Base-by-base conservation (phyloP, 371 early-diverging fungal species). In the Saksenaea oblongispora region DNA sequence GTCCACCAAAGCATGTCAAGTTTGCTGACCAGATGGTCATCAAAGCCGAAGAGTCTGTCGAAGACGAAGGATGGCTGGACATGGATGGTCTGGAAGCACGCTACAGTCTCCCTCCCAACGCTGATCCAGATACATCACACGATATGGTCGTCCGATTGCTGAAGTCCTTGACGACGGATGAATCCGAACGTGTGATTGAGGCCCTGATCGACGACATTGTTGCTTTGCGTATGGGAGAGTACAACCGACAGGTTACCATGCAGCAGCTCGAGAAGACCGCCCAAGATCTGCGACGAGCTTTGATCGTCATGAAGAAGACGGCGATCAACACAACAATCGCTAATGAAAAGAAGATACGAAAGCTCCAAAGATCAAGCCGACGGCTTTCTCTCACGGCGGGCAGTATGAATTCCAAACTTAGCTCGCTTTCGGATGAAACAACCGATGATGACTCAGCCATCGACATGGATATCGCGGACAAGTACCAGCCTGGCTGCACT, bases 131-230 rank as follows among this genome's bases (percentile, higher is more conserved):
- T 8, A 72, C 74, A 13, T 73, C 80, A 14, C 82, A 80, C 26
- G 84, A 82, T 34, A 74, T 70, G 70, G 84, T 87, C 3, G 65
- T 87, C 22, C 75, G 78, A 24, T 70, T 93, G 31, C 65, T 93
- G 42, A 79, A 80, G 53, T 79, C 87, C 1, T 61, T 93, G 59
- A 83, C 87, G 18, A 64, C 75, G 17, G 60, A 72, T 27, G 94
- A 95, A 71, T 64, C 88, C 0, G 82, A 84, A 15, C 74, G 81
- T 18, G 75, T 93, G 58, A 60, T 88, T n/a, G 88, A 89, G 66
- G 69, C 85, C 56, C 67, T 91, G 22, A 78, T 93, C 67, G 90
- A 93, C 35, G 92, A 93, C 58, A 76, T 93, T 39, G 84, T 93
- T 8, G 73, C 75, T 22, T 79, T 87, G 37, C 86, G 90, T 5